Percentiles rank a stretch among this genome's conserved stretches.
These are phyloP conservation scores for Venturia asperata DNA, from an alignment of 2,329 filamentous ascomycete species.

Conservation along the genomic window DNA sequence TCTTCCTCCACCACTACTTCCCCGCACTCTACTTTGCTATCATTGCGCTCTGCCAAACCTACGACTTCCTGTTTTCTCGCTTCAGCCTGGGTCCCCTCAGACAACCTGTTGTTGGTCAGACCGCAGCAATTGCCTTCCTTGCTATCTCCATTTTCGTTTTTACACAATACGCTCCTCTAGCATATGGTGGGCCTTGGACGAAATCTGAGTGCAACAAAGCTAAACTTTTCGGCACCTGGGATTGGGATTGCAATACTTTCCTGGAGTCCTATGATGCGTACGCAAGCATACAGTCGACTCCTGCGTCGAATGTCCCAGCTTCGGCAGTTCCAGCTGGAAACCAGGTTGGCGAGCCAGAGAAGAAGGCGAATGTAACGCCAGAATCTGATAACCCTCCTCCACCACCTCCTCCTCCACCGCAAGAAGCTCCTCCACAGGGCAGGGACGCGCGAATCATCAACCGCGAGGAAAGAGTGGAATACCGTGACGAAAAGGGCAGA, in stretches of 20 bases:
- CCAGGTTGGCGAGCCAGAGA: constrained; percentile 31
- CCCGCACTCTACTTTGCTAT: constrained; percentile 94
- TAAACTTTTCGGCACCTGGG: constrained; percentile 85
- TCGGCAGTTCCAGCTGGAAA: constrained; percentile 19
- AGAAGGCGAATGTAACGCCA: constrained; percentile 27
- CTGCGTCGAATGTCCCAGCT: constrained; percentile 14
- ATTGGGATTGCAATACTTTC: constrained; percentile 88
- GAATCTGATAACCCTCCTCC: constrained; percentile 10
- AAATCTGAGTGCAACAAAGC: constrained; percentile 76
- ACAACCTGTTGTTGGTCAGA: constrained; percentile 65
- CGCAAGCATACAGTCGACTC: constrained; percentile 7
- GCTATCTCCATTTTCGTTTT: constrained; percentile 69
- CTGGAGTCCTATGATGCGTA: constrained; percentile 20
- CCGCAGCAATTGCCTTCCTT: constrained; percentile 67
- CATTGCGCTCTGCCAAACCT: constrained; percentile 78
- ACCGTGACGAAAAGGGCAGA: constrained; percentile 90
- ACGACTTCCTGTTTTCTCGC: constrained; percentile 75
- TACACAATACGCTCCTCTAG: constrained; percentile 75
- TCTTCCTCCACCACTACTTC: constrained; percentile 86
- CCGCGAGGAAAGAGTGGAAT: constrained; percentile 80
- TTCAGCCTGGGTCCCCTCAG: constrained; percentile 61
- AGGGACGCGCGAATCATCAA: constrained; percentile 27
- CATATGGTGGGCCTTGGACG: constrained; percentile 93
- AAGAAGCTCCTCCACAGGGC: constrained; percentile 25
- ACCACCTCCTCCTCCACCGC: constrained; percentile 28